phyloP scores from a whole-genome alignment of 208 protist species.

The Leishmania turanica region DNA sequence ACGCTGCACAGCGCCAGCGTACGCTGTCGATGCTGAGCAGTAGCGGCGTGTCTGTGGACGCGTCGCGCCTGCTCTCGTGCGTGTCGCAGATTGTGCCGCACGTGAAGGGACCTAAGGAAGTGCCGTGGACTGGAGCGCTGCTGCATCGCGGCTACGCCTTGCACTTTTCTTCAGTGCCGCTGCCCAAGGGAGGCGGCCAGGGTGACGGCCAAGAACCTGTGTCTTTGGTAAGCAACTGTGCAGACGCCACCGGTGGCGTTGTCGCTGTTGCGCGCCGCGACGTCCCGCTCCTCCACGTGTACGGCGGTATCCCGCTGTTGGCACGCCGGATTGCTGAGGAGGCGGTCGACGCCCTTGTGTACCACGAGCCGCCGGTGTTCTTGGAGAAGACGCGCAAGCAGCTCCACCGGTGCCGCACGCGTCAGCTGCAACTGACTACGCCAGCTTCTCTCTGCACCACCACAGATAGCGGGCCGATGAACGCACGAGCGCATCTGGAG shows the following conservation, averaged over 20 bases:
- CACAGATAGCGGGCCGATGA: neutral
- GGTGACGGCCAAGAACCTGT: neutral
- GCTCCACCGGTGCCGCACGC: slow-evolving; percentile 40
- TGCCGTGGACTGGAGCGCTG: slow-evolving; percentile 52
- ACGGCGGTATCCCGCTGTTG: slow-evolving; percentile 60
- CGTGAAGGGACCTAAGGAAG: slow-evolving; percentile 31
- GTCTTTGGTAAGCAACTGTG: neutral
- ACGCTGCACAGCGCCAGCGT: slow-evolving; percentile 36
- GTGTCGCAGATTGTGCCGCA: slow-evolving; percentile 55
- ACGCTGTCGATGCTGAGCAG: slow-evolving; percentile 38
- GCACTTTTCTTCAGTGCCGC: slow-evolving; percentile 27
- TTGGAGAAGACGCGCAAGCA: neutral
- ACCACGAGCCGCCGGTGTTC: slow-evolving; percentile 27
- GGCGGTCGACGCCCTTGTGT: slow-evolving; percentile 49
- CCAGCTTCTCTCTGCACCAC: slow-evolving; percentile 11
- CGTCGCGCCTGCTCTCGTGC: slow-evolving; percentile 59
- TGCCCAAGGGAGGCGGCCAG: neutral
- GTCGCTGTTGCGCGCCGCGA: neutral
- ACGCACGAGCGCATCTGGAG: slow-evolving; percentile 21
- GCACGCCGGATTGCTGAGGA: slow-evolving; percentile 67
- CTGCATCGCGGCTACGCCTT: slow-evolving; percentile 59
- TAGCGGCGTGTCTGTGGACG: slow-evolving; percentile 53
- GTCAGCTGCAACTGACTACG: slow-evolving; percentile 27
- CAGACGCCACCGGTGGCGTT: neutral
- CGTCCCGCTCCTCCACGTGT: slow-evolving; percentile 63